A percentile compares a stretch with the other conserved stretches of the same genome.
phyloP scores from a whole-genome alignment of 768 basidiomycete genomes.

The Scleroderma citrinum region DNA sequence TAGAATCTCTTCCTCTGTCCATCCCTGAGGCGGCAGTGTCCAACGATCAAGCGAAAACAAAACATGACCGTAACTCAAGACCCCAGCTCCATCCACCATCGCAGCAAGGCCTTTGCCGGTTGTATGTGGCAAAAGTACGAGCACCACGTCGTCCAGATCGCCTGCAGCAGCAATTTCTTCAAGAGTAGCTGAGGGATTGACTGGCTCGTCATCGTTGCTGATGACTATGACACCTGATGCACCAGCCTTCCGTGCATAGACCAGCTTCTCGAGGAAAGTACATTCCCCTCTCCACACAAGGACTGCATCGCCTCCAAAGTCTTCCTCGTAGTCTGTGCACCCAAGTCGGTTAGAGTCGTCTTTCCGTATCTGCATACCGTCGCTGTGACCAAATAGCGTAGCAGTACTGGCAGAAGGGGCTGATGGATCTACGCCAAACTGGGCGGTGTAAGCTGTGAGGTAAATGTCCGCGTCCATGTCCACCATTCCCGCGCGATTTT shows the following conservation, averaged over 20 bases:
- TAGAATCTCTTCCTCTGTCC: conserved; percentile 7
- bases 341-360: conserved; percentile 52
- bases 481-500: conserved; percentile 33
- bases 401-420: conserved; percentile 16
- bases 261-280: conserved; percentile 82
- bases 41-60: conserved; percentile 46
- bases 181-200: conserved; percentile 61
- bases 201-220: conserved; percentile 49
- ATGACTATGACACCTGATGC: conserved; percentile 78
- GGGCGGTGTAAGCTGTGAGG: conserved; percentile 55
- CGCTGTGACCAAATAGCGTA: conserved; percentile 42
- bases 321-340: conserved; percentile 48
- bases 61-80: conserved; percentile 41
- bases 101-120: conserved; percentile 48
- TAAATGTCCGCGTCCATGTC: conserved; percentile 41
- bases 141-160: conserved; percentile 49
- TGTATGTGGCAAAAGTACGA: conserved; percentile 52
- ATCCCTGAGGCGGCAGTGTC: conserved; percentile 19
- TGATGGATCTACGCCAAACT: conserved; percentile 65
- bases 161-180: conserved; percentile 55
- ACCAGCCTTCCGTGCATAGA: conserved; percentile 58
- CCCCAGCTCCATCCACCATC: conserved; percentile 50
- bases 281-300: conserved; percentile 76
- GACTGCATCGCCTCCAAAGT: conserved; percentile 47
- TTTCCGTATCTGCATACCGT: conserved; percentile 50